phyloP scores from a whole-genome alignment of 352 stramenopile species.

The Pythium insidiosum region DNA sequence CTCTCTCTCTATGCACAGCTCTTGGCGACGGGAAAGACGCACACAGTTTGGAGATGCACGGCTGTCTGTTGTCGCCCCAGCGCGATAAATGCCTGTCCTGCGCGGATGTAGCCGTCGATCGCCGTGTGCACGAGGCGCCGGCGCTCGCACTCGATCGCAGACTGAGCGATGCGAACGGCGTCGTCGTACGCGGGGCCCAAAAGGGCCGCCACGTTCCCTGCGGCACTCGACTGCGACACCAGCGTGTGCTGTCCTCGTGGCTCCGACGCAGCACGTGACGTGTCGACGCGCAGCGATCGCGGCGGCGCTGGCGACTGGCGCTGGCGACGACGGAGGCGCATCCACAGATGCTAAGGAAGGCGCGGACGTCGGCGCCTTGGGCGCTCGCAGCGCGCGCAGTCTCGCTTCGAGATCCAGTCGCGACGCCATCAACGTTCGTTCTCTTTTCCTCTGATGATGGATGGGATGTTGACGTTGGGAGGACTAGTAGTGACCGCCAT shows the following conservation, averaged over 20 bases:
- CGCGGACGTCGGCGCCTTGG: not conserved
- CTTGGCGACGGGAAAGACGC: constrained; percentile 5
- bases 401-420: constrained; percentile 54
- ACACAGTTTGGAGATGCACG: constrained; percentile 68
- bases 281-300: no score
- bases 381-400: constrained; percentile 38
- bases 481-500: no score
- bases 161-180: constrained; percentile 50
- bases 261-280: no score
- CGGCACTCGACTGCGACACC: no score
- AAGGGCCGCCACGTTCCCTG: constrained; percentile 26
- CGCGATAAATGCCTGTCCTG: constrained; percentile 55
- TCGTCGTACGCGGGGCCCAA: constrained; percentile 54
- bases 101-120: constrained; percentile 65
- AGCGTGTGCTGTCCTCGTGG: not conserved
- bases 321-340: not conserved
- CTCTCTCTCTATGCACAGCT: no score
- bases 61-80: constrained; percentile 52
- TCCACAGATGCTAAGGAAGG: constrained; percentile 3
- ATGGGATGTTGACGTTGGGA: no score
- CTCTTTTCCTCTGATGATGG: not conserved
- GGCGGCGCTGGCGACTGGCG: not conserved
- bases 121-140: constrained; percentile 47
- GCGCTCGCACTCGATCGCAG: constrained; percentile 64
- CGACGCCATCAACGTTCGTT: constrained; percentile 9